Percentiles rank a stretch among this genome's conserved stretches.
Conservation (phyloP, 495 filamentous ascomycete genomes). For the Lentithecium fluviatile region DNA sequence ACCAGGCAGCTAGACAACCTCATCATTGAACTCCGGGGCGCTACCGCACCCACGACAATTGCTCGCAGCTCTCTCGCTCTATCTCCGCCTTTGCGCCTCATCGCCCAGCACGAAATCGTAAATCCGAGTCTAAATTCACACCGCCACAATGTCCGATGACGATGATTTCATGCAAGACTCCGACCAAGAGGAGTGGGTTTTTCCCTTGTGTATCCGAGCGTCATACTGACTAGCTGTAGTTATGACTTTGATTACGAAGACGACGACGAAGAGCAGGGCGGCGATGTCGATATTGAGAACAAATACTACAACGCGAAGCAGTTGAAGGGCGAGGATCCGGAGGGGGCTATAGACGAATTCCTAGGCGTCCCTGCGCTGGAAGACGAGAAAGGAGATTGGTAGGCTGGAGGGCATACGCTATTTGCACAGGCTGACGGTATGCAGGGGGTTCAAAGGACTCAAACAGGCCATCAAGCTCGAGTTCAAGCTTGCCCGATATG, state of each 20-base stretch:
- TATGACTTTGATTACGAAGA: constrained; percentile 98
- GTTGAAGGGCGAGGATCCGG: constrained; percentile 80
- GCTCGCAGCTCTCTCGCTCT: too few relatives aligned
- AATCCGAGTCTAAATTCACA: not conserved
- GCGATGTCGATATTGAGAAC: constrained; percentile 94
- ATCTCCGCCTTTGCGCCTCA: too few relatives aligned
- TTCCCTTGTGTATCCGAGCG: not conserved
- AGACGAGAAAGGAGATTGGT: constrained; percentile 91
- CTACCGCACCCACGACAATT: too few relatives aligned
- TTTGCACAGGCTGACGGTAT: not conserved
- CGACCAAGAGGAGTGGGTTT: constrained; percentile 73
- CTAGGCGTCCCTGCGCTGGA: constrained; percentile 80
- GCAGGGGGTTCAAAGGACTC: constrained; percentile 89
- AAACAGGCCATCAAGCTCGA: constrained; percentile 98
- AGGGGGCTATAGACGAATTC: constrained; percentile 90
- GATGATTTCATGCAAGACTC: constrained; percentile 99
- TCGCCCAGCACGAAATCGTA: not conserved
- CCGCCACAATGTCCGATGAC: constrained; percentile 80
- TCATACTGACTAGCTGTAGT: constrained; percentile 44
- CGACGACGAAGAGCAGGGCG: constrained; percentile 81
- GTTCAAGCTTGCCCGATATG: constrained; percentile 81
- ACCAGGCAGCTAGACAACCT: too few relatives aligned
- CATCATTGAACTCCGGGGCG: too few relatives aligned
- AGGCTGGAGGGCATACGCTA: constrained; percentile 18
- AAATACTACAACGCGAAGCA: constrained; percentile 99